phyloP scores from a whole-genome alignment of 495 filamentous ascomycete genomes.

The Daldinia concentrica region DNA sequence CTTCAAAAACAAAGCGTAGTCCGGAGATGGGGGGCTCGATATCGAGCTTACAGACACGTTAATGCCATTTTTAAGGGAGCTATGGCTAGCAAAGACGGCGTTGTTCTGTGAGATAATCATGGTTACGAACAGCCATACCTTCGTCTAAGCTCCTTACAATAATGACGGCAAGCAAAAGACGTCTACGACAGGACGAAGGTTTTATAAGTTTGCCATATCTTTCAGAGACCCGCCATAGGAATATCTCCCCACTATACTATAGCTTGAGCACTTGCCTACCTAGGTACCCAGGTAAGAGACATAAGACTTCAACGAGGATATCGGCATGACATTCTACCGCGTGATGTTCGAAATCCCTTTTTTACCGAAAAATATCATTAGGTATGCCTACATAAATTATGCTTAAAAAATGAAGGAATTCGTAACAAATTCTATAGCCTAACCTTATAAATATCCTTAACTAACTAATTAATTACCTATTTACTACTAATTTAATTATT shows the following conservation, averaged over 20 bases:
- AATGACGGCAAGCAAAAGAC: not conserved
- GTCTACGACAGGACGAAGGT: not conserved
- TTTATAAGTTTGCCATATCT: not conserved
- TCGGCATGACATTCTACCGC: no score
- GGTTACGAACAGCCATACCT: not conserved
- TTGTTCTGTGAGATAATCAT: not conserved
- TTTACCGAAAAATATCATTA: no score
- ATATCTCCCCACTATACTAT: not conserved
- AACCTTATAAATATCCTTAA: no score
- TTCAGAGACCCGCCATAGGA: not conserved
- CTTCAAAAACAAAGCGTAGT: not conserved
- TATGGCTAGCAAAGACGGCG: not conserved
- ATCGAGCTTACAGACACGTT: not conserved
- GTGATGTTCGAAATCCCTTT: no score
- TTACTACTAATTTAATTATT: not conserved
- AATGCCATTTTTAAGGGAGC: not conserved
- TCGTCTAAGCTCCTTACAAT: not conserved
- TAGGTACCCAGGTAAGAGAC: not conserved
- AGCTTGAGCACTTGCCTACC: not conserved
- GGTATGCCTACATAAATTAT: no score
- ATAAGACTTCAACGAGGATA: not conserved
- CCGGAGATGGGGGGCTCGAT: not conserved
- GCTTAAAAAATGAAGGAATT: no score
- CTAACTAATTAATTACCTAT: no score
- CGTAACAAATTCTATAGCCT: no score